Conservation (phyloP, 257 asterid species). For the Knoxia roxburghii region DNA sequence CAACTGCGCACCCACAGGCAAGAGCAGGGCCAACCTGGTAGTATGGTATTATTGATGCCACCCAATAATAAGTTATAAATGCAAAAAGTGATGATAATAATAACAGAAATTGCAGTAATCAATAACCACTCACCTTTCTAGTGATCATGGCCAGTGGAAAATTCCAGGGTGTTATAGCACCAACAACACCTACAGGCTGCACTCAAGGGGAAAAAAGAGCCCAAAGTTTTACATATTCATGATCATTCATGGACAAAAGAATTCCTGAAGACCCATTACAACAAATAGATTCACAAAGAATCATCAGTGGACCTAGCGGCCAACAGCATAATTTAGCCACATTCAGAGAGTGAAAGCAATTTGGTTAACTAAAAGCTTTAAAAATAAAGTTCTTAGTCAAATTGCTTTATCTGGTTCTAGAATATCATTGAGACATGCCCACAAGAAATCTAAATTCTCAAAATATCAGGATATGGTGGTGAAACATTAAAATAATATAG, state of each 20-base stretch:
- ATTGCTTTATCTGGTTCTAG: conserved; percentile 1
- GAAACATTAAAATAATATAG: background rate
- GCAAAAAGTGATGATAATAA: background rate
- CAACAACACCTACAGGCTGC: conserved; percentile 99
- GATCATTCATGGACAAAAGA: conserved; percentile 4
- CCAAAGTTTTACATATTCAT: background rate
- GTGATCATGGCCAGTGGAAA: conserved; percentile 98
- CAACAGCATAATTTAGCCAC: background rate
- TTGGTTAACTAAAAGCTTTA: background rate
- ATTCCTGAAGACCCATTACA: background rate
- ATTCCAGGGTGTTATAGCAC: conserved; percentile 97
- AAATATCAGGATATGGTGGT: background rate
- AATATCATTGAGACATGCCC: background rate
- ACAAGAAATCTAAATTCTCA: background rate
- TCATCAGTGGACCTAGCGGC: background rate
- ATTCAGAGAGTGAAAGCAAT: background rate
- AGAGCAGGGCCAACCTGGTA: conserved; percentile 96
- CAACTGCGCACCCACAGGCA: conserved; percentile 96
- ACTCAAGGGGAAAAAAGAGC: conserved; percentile 6
- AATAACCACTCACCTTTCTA: conserved; percentile 54
- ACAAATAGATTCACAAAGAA: background rate
- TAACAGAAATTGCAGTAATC: too few relatives aligned
- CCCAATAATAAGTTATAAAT: background rate
- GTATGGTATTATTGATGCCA: conserved; percentile 8
- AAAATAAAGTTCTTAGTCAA: background rate